Evolutionary conservation across 306 rosid species (phyloP).

Genomic region (Lathyrus sativus): DNA sequence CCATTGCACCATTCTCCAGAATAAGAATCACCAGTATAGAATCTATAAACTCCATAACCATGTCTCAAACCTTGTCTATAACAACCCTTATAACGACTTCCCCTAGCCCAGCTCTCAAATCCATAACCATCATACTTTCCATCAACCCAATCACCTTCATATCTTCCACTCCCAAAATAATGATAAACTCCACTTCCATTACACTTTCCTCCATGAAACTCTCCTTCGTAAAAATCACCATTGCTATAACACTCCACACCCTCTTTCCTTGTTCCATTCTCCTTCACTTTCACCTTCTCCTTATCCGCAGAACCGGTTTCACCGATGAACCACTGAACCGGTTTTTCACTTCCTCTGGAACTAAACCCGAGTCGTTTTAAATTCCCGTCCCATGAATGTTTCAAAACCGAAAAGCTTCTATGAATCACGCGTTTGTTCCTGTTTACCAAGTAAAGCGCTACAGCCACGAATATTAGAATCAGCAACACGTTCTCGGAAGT

Average conservation of each 20-base stretch:
- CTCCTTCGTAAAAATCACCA: conserved; percentile 97
- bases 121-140: conserved; percentile 93
- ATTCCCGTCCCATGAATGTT: conserved; percentile 59
- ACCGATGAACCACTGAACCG: conserved; percentile 87
- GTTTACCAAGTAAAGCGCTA: conserved; percentile 56
- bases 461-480: conserved; percentile 63
- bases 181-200: conserved; percentile 98
- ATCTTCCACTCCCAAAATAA: conserved; percentile 81
- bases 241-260: conserved; percentile 96
- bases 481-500: conserved; percentile 71
- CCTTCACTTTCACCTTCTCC: conserved; percentile 32
- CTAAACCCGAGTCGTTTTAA: conserved; percentile 49
- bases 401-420: conserved; percentile 49
- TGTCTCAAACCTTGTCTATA: conserved; percentile 83
- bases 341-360: conserved; percentile 42
- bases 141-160: conserved; percentile 96
- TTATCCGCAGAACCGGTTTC: conserved; percentile 32
- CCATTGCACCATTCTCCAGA: conserved; percentile 94
- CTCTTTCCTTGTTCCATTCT: conserved; percentile 48
- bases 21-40: conserved; percentile 87
- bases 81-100: conserved; percentile 82
- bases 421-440: conserved; percentile 62
- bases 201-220: conserved; percentile 74
- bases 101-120: conserved; percentile 92
- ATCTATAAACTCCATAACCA: conserved; percentile 83